Evolutionary conservation across 306 rosid species (phyloP).

Genomic region (Castanospermum australe): DNA sequence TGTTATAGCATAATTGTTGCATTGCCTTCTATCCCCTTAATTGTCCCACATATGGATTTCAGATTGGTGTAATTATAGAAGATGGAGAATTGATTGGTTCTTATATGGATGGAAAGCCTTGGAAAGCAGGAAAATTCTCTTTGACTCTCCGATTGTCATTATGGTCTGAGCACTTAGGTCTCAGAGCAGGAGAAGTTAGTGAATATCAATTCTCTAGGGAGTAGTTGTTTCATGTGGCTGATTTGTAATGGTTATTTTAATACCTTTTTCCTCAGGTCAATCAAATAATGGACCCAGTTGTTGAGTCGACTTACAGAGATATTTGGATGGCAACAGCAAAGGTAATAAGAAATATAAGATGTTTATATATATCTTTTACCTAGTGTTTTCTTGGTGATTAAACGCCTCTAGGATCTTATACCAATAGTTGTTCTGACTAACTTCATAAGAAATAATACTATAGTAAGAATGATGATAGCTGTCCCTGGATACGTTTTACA

Average conservation of each 20-base stretch:
- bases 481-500: constrained; percentile 36
- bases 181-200: constrained; percentile 72
- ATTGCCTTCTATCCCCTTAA: constrained; percentile 18
- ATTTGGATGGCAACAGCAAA: constrained; percentile 96
- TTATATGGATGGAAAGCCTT: constrained; percentile 85
- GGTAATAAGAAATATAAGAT: constrained; percentile 43
- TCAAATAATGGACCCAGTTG: constrained; percentile 75
- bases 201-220: not conserved
- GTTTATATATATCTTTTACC: not conserved
- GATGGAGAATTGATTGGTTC: constrained; percentile 75
- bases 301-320: constrained; percentile 82
- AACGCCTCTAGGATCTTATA: not conserved
- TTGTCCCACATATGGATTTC: constrained; percentile 33
- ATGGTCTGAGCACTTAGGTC: constrained; percentile 98
- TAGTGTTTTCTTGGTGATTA: not conserved
- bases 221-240: constrained; percentile 25
- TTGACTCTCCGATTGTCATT: constrained; percentile 78
- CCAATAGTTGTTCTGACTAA: not conserved
- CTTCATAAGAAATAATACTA: not conserved
- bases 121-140: constrained; percentile 93
- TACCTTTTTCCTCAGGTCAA: constrained; percentile 48
- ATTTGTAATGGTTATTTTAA: constrained; percentile 14
- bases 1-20: constrained; percentile 27
- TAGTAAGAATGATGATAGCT: constrained; percentile 16
- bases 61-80: constrained; percentile 85